These are phyloP conservation scores for Phytophthora sp. DNA, from an alignment of 352 stramenopile species.

Conservation along the genomic window DNA sequence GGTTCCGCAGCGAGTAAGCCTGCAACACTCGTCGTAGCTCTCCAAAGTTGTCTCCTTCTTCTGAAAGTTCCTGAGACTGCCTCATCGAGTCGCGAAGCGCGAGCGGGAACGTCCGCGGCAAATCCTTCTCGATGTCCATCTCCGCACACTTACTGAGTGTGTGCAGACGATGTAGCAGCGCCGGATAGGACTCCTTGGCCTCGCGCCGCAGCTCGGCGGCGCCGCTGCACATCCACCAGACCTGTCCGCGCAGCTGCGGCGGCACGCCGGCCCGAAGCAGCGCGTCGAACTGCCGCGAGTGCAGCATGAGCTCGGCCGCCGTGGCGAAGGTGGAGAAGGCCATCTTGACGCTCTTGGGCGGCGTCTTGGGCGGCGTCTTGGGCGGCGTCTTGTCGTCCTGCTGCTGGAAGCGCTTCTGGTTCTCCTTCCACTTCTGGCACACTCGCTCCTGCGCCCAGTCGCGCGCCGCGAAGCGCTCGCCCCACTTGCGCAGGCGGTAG, in stretches of 20 bases:
- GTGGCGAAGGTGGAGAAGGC: slow-evolving; percentile 54
- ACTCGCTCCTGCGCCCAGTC: slow-evolving; percentile 63
- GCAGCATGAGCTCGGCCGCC: slow-evolving; percentile 56
- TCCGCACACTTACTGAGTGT: slow-evolving; percentile 66
- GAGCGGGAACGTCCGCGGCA: slow-evolving; percentile 81
- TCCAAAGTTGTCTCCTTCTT: slow-evolving; percentile 42
- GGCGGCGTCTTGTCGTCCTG: slow-evolving; percentile 9
- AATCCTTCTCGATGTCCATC: slow-evolving; percentile 91
- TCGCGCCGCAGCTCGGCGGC: slow-evolving; percentile 52
- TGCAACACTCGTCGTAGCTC: slow-evolving; percentile 84
- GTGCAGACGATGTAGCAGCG: slow-evolving; percentile 59
- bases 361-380: slow-evolving; percentile 31
- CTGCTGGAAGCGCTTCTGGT: slow-evolving; percentile 61
- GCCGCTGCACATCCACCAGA: slow-evolving; percentile 87
- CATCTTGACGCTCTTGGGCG: slow-evolving; percentile 47
- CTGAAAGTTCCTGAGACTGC: slow-evolving; percentile 28
- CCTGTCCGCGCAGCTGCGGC: slow-evolving; percentile 62
- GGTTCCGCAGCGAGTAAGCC: slow-evolving; percentile 87
- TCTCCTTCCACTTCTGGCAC: slow-evolving; percentile 77
- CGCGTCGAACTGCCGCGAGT: slow-evolving; percentile 68
- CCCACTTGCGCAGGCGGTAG: slow-evolving; percentile 52
- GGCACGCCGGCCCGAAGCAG: slow-evolving; percentile 72
- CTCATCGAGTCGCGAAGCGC: slow-evolving; percentile 32
- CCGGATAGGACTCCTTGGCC: slow-evolving; percentile 57
- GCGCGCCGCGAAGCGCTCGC: slow-evolving; percentile 55